A percentile compares a stretch with the other conserved stretches of the same genome.
These are phyloP conservation scores for Silene conica DNA, from an alignment of 148 eudicot genomes.

Conservation along the genomic window DNA sequence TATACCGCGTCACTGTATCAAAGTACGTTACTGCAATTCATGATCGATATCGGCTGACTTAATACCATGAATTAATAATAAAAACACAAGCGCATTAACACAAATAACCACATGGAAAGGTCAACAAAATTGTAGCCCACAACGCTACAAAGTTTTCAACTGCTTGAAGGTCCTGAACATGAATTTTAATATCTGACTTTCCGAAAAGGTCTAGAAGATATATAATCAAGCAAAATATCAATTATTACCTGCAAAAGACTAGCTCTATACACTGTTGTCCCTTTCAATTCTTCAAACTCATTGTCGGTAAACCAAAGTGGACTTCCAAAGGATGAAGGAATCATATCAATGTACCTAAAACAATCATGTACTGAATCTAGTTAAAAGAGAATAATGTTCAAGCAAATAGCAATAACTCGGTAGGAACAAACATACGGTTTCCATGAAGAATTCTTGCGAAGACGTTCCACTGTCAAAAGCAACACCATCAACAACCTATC, in stretches of 20 bases:
- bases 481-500: conserved; percentile 80
- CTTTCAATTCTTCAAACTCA: conserved; percentile 76
- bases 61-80: background rate
- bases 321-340: conserved; percentile 70
- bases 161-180: background rate
- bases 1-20: background rate
- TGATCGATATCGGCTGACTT: background rate
- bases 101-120: background rate
- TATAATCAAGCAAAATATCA: background rate
- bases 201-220: background rate
- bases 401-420: background rate
- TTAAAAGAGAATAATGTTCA: conserved; percentile 8
- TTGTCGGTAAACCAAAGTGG: conserved; percentile 90
- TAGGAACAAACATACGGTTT: conserved; percentile 68
- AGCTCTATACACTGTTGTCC: conserved; percentile 71
- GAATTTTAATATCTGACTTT: background rate
- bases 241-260: conserved; percentile 62
- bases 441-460: conserved; percentile 79
- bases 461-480: conserved; percentile 71
- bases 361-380: conserved; percentile 1
- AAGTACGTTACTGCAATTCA: background rate
- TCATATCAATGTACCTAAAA: conserved; percentile 77
- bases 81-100: background rate
- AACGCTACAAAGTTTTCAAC: background rate
- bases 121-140: background rate